These are phyloP conservation scores for Penicillium chermesinum DNA, from an alignment of 495 filamentous ascomycete genomes.

Conservation along the genomic window DNA sequence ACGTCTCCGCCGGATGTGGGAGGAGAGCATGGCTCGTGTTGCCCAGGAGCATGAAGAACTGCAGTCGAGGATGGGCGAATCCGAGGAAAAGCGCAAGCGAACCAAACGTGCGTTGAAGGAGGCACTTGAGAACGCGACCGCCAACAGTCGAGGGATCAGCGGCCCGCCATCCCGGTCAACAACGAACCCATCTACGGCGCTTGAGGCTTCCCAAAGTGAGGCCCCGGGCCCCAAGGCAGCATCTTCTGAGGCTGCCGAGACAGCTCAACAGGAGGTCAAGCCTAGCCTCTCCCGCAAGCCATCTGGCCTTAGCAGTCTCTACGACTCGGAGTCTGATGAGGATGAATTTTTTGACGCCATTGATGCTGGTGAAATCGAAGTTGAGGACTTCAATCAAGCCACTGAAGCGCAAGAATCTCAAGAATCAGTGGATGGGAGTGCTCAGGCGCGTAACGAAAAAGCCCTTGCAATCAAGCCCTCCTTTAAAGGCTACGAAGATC, in stretches of 20 bases:
- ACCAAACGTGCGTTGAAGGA: conserved; percentile 89
- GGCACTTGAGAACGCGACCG: conserved; percentile 61
- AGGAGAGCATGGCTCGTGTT: conserved; percentile 95
- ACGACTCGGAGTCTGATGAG: conserved; percentile 75
- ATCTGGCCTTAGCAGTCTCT: conserved; percentile 46
- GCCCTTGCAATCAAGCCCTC: conserved; percentile 61
- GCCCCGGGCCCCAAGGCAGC: conserved; percentile 8
- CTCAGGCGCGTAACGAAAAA: conserved; percentile 45
- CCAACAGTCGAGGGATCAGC: conserved; percentile 41
- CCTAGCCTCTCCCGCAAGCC: conserved; percentile 23
- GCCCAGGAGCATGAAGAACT: conserved; percentile 90
- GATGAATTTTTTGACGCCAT: conserved; percentile 98
- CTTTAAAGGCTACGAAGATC: conserved; percentile 88
- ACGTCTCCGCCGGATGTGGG: conserved; percentile 88
- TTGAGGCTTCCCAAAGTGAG: conserved; percentile 15
- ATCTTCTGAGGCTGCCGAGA: conserved; percentile 2
- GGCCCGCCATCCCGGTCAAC: conserved; percentile 21
- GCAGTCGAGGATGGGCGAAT: conserved; percentile 79
- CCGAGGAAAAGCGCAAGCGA: conserved; percentile 80
- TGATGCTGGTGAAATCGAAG: conserved; percentile 85
- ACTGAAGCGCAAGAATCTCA: conserved; percentile 42
- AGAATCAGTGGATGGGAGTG: conserved; percentile 36
- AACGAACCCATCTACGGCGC: conserved; percentile 11
- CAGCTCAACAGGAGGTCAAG: conserved; percentile 2
- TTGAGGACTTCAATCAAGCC: conserved; percentile 51